Evolutionary conservation across 768 basidiomycete genomes (phyloP).

Genomic region (Cystofilobasidium ferigula): DNA sequence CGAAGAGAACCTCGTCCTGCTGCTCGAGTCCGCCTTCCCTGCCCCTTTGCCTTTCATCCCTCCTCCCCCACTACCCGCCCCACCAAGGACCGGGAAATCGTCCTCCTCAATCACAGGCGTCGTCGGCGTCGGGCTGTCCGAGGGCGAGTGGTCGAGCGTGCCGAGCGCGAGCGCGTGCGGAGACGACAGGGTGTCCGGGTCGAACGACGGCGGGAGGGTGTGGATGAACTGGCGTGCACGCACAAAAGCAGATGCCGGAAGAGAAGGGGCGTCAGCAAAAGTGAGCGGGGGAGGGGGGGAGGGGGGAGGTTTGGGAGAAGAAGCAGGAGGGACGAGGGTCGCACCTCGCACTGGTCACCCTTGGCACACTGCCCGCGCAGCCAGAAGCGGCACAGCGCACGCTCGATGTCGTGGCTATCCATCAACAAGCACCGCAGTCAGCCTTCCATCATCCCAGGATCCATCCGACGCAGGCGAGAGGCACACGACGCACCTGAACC

Average conservation of each 20-base stretch:
- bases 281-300: too few species aligned
- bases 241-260: too few species aligned
- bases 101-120: slow-evolving; percentile 28
- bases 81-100: slow-evolving; percentile 37
- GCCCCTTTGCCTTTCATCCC: slow-evolving; percentile 41
- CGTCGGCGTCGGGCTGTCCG: slow-evolving; percentile 31
- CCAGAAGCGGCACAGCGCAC: slow-evolving; percentile 95
- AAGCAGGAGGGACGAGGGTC: slow-evolving; percentile 38
- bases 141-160: slow-evolving; percentile 34
- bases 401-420: slow-evolving; percentile 92
- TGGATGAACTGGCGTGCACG: slow-evolving; percentile 66
- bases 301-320: not conserved
- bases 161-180: slow-evolving; percentile 37
- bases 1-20: slow-evolving; percentile 62
- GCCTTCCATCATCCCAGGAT: too few species aligned
- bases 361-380: slow-evolving; percentile 93
- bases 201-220: slow-evolving; percentile 44
- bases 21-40: slow-evolving; percentile 54
- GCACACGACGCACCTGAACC: slow-evolving; percentile 65
- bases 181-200: slow-evolving; percentile 34
- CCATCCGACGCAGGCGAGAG: too few species aligned
- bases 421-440: too few species aligned
- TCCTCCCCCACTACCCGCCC: slow-evolving; percentile 27
- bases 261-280: too few species aligned
- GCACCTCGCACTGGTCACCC: slow-evolving; percentile 50